These are phyloP conservation scores for Penicillium chermesinum DNA, from an alignment of 495 filamentous ascomycete species.

Conservation along the genomic window DNA sequence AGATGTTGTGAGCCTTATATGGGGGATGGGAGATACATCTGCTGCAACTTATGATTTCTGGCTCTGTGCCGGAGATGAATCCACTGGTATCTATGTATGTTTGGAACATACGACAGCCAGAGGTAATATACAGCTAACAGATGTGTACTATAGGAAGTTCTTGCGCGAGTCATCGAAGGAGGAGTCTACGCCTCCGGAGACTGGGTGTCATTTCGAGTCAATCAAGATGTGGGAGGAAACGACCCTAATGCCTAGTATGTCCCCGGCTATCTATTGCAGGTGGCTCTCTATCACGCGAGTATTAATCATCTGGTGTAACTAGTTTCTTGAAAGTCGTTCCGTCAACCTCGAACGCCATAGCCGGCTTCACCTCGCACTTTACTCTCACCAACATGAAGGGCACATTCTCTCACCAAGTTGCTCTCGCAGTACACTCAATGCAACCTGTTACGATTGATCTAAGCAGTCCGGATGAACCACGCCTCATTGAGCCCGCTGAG, in stretches of 20 bases:
- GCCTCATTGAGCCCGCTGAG: conserved; percentile 11
- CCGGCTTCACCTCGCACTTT: conserved; percentile 61
- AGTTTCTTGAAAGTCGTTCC: conserved; percentile 65
- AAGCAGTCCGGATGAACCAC: conserved; percentile 2
- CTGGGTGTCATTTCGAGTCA: conserved; percentile 46
- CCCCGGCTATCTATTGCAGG: not conserved
- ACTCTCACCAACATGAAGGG: conserved; percentile 64
- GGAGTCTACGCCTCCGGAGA: conserved; percentile 46
- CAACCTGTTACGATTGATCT: conserved; percentile 33
- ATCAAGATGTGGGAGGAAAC: conserved; percentile 42
- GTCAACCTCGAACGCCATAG: conserved; percentile 34
- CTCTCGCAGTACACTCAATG: conserved; percentile 37
- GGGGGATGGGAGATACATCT: conserved; percentile 25
- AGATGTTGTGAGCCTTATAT: conserved; percentile 37
- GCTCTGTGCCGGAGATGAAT: conserved; percentile 61
- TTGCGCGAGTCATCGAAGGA: conserved; percentile 35
- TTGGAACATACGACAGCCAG: not conserved
- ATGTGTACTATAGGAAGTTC: conserved; percentile 32
- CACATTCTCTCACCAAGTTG: conserved; percentile 45
- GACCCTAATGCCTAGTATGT: conserved; percentile 60
- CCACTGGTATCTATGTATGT: conserved; percentile 35
- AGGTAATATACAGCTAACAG: conserved; percentile 2
- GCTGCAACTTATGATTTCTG: conserved; percentile 56
- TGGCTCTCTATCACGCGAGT: not conserved
- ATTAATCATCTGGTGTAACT: not conserved